Evolutionary conservation across 495 filamentous ascomycete genomes (phyloP).

Genomic region (Thermochaetoides thermophila): DNA sequence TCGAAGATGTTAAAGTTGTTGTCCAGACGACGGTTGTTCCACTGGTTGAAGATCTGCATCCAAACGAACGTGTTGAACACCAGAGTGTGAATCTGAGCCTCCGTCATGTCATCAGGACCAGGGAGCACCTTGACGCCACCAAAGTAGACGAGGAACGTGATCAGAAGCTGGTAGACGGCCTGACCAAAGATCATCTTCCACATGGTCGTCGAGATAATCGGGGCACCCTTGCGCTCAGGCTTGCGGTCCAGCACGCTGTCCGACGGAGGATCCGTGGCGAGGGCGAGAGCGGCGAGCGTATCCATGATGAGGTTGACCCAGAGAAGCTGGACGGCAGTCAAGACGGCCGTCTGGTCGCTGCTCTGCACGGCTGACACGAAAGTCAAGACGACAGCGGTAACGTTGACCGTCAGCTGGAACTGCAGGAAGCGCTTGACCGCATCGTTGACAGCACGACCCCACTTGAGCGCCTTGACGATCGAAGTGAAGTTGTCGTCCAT

Average conservation of each 20-base stretch:
- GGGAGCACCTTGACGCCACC: constrained; percentile 48
- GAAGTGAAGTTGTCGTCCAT: constrained; percentile 84
- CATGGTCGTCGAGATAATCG: constrained; percentile 72
- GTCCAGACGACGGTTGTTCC: constrained; percentile 82
- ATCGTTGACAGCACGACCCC: constrained; percentile 84
- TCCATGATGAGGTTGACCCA: constrained; percentile 96
- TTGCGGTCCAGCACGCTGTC: constrained; percentile 67
- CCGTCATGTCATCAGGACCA: constrained; percentile 19
- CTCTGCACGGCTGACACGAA: constrained; percentile 73
- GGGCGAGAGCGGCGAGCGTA: constrained; percentile 71
- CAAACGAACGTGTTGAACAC: constrained; percentile 93
- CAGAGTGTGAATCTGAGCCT: constrained; percentile 47
- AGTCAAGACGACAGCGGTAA: constrained; percentile 71
- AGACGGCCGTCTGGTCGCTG: constrained; percentile 47
- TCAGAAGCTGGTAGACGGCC: constrained; percentile 62
- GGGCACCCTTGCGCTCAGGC: constrained; percentile 63
- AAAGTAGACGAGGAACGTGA: constrained; percentile 71
- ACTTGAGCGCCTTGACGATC: constrained; percentile 79
- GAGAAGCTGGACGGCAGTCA: constrained; percentile 74
- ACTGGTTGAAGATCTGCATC: constrained; percentile 96
- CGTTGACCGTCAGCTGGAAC: constrained; percentile 85
- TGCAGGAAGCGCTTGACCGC: constrained; percentile 83
- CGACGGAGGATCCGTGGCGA: constrained; percentile 73
- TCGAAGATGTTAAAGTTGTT: constrained; percentile 86
- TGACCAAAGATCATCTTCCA: constrained; percentile 95